A percentile compares a stretch with the other conserved stretches of the same genome.
Evolutionary conservation across 805 yeast genomes (phyloP).

Genomic region (Wickerhamiella alocasiicola): DNA sequence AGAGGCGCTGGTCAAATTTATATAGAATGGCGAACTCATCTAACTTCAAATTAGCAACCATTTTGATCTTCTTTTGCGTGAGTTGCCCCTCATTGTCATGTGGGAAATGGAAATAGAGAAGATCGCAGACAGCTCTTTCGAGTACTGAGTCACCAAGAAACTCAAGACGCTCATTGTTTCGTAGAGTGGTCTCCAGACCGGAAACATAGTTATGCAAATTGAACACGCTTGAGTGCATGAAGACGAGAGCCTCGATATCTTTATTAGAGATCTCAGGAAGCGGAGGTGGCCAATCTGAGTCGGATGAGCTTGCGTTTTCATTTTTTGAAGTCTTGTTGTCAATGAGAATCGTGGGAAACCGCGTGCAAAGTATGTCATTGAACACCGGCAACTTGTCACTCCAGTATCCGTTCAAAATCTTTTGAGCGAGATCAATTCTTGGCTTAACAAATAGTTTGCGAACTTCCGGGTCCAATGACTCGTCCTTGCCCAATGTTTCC

Average conservation of each 20-base stretch:
- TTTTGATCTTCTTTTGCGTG: slow-evolving; percentile 51
- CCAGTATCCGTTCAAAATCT: slow-evolving; percentile 8
- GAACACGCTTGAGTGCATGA: slow-evolving; percentile 8
- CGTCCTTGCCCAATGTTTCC: not conserved
- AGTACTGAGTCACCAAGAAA: slow-evolving; percentile 82
- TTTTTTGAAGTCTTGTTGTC: not conserved
- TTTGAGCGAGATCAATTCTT: slow-evolving; percentile 7
- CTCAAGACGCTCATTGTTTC: slow-evolving; percentile 37
- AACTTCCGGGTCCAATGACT: not conserved
- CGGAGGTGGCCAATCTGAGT: slow-evolving; percentile 9
- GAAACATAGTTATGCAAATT: slow-evolving; percentile 7
- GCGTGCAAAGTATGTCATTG: slow-evolving; percentile 4
- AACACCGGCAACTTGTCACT: not conserved
- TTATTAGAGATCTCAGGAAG: slow-evolving; percentile 6
- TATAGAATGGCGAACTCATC: slow-evolving; percentile 59
- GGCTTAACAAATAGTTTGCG: slow-evolving; percentile 1
- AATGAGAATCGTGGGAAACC: slow-evolving; percentile 3
- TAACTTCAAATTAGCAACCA: slow-evolving; percentile 63
- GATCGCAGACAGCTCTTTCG: slow-evolving; percentile 55
- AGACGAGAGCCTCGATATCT: slow-evolving; percentile 6
- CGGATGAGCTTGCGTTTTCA: not conserved
- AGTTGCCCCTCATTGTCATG: slow-evolving; percentile 68
- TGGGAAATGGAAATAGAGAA: slow-evolving; percentile 56
- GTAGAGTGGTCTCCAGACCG: slow-evolving; percentile 4
- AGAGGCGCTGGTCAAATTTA: slow-evolving; percentile 36